These are phyloP conservation scores for Bjerkandera adusta DNA, from an alignment of 1,284 basidiomycete species.

Conservation along the genomic window DNA sequence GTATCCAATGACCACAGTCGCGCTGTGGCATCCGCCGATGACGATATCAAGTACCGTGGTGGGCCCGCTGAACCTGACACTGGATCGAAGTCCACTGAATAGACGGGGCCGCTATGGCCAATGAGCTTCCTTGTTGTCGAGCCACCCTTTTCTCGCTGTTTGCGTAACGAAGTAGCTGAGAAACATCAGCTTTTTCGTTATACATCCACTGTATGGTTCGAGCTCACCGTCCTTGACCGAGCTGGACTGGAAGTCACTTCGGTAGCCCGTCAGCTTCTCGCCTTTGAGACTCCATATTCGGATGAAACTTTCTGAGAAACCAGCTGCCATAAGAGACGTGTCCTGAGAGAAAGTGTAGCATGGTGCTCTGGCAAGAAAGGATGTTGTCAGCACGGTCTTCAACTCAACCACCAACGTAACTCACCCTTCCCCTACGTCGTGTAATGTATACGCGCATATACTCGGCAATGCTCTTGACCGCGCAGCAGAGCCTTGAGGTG, in stretches of 20 bases:
- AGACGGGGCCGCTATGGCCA: conserved; percentile 96
- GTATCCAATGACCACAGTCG: conserved; percentile 97
- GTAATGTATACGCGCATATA: conserved; percentile 90
- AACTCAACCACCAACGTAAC: conserved; percentile 29
- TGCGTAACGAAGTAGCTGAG: conserved; percentile 58
- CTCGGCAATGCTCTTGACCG: conserved; percentile 77
- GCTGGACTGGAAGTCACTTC: conserved; percentile 72
- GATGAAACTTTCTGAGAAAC: conserved; percentile 95
- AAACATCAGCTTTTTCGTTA: conserved; percentile 8
- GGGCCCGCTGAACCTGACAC: conserved; percentile 82
- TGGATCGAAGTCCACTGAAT: conserved; percentile 93
- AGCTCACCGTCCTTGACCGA: conserved; percentile 69
- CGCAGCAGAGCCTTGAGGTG: conserved; percentile 54
- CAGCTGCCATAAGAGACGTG: conserved; percentile 92
- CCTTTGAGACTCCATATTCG: conserved; percentile 95
- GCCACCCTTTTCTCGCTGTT: conserved; percentile 76
- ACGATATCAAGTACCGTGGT: conserved; percentile 87
- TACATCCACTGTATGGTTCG: not conserved
- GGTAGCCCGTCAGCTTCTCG: conserved; percentile 78
- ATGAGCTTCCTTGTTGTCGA: conserved; percentile 88
- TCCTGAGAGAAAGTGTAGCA: conserved; percentile 91
- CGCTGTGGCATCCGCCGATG: conserved; percentile 91
- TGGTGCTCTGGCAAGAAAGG: conserved; percentile 73
- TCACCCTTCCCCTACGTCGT: conserved; percentile 89
- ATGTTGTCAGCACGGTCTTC: not conserved